Conservation (phyloP, 2,329 filamentous ascomycete genomes). For the Botrytis porri region DNA sequence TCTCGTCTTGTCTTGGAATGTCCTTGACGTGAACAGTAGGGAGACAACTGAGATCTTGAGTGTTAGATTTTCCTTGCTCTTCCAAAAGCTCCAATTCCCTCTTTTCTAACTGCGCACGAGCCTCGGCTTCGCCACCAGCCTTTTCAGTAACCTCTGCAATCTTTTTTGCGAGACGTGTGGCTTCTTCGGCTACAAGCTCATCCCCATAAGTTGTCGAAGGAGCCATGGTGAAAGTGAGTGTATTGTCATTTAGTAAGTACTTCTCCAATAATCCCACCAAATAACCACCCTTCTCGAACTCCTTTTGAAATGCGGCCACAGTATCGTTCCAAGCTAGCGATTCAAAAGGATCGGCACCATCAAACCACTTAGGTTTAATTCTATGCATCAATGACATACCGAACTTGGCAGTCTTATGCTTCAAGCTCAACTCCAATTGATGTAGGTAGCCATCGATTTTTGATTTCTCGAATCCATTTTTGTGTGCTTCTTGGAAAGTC, state of each 20-base stretch:
- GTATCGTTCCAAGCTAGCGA: slow-evolving; percentile 89
- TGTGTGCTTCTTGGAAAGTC: slow-evolving; percentile 66
- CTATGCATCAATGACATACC: slow-evolving; percentile 88
- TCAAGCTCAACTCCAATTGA: slow-evolving; percentile 86
- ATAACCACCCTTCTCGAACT: slow-evolving; percentile 73
- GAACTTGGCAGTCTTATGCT: slow-evolving; percentile 95
- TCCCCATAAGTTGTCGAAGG: slow-evolving; percentile 74
- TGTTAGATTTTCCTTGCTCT: slow-evolving; percentile 80
- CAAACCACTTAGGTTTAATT: slow-evolving; percentile 91
- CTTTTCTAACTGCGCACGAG: slow-evolving; percentile 67
- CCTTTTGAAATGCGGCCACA: slow-evolving; percentile 74
- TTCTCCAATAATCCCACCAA: slow-evolving; percentile 83
- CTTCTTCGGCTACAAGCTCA: slow-evolving; percentile 74
- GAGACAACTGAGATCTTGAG: slow-evolving; percentile 80
- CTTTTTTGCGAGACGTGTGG: slow-evolving; percentile 67
- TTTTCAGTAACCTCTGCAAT: slow-evolving; percentile 66
- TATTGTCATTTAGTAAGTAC: slow-evolving; percentile 84
- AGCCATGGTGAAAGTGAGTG: slow-evolving; percentile 89
- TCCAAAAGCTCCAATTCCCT: slow-evolving; percentile 76
- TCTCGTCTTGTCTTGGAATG: slow-evolving; percentile 75
- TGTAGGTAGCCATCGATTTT: slow-evolving; percentile 95
- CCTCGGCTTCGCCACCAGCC: slow-evolving; percentile 69
- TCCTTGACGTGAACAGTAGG: slow-evolving; percentile 87
- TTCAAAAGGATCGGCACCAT: slow-evolving; percentile 88
- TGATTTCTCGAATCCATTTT: slow-evolving; percentile 78